Conservation (phyloP, 495 filamentous ascomycete genomes). For the Neurospora hispaniola region DNA sequence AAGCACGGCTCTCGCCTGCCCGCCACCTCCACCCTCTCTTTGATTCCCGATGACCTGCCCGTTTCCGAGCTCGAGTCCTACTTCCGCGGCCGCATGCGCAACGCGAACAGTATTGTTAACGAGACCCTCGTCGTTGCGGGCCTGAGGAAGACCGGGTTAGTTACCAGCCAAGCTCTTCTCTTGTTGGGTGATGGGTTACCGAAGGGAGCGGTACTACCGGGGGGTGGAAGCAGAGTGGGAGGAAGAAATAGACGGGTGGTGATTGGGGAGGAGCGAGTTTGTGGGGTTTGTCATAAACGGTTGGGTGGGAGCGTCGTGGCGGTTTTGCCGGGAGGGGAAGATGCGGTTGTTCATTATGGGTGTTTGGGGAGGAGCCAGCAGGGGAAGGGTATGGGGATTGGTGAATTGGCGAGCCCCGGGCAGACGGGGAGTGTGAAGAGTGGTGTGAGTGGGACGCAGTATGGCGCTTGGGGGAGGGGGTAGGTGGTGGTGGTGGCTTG, state of each 20-base stretch:
- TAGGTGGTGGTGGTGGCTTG: neutral
- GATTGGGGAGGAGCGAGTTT: slow-evolving; percentile 77
- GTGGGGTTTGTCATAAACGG: slow-evolving; percentile 84
- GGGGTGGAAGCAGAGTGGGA: slow-evolving; percentile 46
- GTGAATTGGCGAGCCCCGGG: slow-evolving; percentile 2
- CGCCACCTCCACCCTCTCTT: slow-evolving; percentile 66
- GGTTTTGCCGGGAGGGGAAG: slow-evolving; percentile 35
- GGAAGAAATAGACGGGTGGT: slow-evolving; percentile 64
- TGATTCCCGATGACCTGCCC: slow-evolving; percentile 74
- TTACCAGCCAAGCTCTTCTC: slow-evolving; percentile 59
- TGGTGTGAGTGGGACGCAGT: neutral
- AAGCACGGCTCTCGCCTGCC: slow-evolving; percentile 88
- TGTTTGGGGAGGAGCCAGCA: slow-evolving; percentile 46
- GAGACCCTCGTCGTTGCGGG: slow-evolving; percentile 66
- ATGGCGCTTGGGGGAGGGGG: slow-evolving; percentile 12
- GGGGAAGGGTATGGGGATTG: slow-evolving; percentile 14
- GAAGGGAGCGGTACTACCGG: slow-evolving; percentile 8
- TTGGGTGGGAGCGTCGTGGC: slow-evolving; percentile 79
- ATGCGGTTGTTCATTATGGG: slow-evolving; percentile 70
- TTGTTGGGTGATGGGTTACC: slow-evolving; percentile 53
- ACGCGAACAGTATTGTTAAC: slow-evolving; percentile 69
- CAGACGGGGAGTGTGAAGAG: neutral
- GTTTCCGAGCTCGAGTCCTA: slow-evolving; percentile 77
- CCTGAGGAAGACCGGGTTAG: slow-evolving; percentile 61
- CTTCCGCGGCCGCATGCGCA: slow-evolving; percentile 82